phyloP scores from a whole-genome alignment of 176 grass and related monocot species.

The Guadua angustifolia region DNA sequence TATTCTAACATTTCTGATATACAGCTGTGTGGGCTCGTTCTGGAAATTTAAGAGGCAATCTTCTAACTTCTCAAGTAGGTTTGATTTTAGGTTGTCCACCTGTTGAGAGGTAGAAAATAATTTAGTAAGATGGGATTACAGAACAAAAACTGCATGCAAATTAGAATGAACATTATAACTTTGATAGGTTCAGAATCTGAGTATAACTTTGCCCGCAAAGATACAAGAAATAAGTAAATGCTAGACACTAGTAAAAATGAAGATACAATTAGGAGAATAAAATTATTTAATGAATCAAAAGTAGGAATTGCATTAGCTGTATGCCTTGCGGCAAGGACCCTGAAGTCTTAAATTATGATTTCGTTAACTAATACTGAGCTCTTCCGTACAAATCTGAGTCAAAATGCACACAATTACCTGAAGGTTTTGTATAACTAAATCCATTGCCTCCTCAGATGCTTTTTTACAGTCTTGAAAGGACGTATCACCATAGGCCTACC shows the following conservation, averaged over 20 bases:
- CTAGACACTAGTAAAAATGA: slow-evolving; percentile 32
- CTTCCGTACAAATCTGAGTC: slow-evolving; percentile 19
- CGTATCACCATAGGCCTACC: slow-evolving; percentile 91
- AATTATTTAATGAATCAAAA: slow-evolving; percentile 21
- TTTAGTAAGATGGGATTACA: slow-evolving; percentile 40
- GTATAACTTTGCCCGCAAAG: slow-evolving; percentile 80
- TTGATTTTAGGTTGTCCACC: slow-evolving; percentile 96
- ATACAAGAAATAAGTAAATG: slow-evolving; percentile 19
- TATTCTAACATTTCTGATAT: slow-evolving; percentile 44
- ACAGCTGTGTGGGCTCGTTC: slow-evolving; percentile 70
- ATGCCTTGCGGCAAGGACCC: not conserved
- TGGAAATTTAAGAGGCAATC: slow-evolving; percentile 81
- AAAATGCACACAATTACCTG: slow-evolving; percentile 59
- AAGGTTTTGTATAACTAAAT: slow-evolving; percentile 82
- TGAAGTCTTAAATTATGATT: not conserved
- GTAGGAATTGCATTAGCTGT: not conserved
- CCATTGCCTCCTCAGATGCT: slow-evolving; percentile 96
- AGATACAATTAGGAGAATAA: slow-evolving; percentile 23
- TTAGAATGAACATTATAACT: not conserved
- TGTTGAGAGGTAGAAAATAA: slow-evolving; percentile 45
- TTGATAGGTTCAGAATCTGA: slow-evolving; percentile 98
- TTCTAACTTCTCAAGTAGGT: slow-evolving; percentile 91
- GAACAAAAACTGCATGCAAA: slow-evolving; percentile 22
- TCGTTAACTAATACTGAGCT: slow-evolving; percentile 18
- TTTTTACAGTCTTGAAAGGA: slow-evolving; percentile 98